A percentile compares a stretch with the other conserved stretches of the same genome.
phyloP scores from a whole-genome alignment of 2,329 filamentous ascomycete genomes.

The Colletotrichum paranaense region DNA sequence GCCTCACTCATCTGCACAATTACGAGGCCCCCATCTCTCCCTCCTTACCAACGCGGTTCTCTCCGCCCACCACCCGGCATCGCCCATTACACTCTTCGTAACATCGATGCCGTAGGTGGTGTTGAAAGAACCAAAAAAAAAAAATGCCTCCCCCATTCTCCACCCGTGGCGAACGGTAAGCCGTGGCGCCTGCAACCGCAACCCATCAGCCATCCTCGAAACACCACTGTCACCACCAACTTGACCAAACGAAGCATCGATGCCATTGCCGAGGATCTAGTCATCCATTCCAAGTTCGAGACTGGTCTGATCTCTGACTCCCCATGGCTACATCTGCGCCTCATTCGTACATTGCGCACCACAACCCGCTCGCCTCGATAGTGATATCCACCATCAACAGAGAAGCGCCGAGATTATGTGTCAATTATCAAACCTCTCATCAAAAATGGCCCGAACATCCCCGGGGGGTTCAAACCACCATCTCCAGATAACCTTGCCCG shows the following conservation, averaged over 20 bases:
- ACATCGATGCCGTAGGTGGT: not conserved
- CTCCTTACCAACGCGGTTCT: not conserved
- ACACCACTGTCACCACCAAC: not conserved
- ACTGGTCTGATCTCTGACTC: not conserved
- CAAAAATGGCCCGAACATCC: not conserved
- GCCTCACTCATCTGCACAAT: conserved; percentile 25
- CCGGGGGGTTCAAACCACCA: not conserved
- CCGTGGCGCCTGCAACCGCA: not conserved
- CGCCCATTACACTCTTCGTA: not conserved
- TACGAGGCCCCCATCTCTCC: conserved; percentile 7
- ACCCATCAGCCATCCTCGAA: not conserved
- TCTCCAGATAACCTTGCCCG: too few relatives aligned
- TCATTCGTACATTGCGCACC: not conserved
- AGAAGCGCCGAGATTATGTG: conserved; percentile 6
- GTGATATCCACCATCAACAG: not conserved
- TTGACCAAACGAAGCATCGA: not conserved
- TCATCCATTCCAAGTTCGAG: conserved; percentile 6
- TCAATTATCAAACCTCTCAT: not conserved
- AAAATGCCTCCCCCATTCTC: not conserved
- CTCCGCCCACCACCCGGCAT: not conserved
- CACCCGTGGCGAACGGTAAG: conserved; percentile 13
- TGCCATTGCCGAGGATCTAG: not conserved
- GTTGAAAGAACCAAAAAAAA: not conserved
- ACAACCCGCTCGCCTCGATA: conserved; percentile 8
- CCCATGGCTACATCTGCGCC: not conserved